Evolutionary conservation across 2,329 filamentous ascomycete genomes (phyloP).

Genomic region (Apiospora phragmitis): DNA sequence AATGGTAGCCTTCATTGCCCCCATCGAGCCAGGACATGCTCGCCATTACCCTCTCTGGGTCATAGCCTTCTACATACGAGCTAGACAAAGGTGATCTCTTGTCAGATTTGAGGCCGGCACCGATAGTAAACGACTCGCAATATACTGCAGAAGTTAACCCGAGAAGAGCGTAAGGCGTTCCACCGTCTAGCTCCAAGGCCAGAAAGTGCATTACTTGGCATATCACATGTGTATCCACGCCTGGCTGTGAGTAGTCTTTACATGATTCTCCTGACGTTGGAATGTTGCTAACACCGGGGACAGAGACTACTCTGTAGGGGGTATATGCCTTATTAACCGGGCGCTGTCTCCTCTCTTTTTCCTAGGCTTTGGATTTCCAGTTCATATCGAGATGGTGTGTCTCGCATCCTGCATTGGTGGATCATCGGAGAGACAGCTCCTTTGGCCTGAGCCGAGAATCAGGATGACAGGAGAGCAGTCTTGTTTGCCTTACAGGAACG

Average conservation of each 20-base stretch:
- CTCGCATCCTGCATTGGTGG: too few species aligned
- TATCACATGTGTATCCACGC: too few species aligned
- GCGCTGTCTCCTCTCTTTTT: background rate
- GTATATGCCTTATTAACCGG: background rate
- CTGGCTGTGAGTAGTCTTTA: background rate
- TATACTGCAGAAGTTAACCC: background rate
- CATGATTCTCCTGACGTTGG: background rate
- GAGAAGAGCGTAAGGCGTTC: background rate
- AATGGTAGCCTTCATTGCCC: background rate
- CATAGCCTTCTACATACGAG: background rate
- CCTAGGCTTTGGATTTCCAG: background rate
- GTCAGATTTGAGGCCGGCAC: background rate
- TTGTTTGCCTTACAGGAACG: too few species aligned
- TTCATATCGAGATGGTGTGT: background rate
- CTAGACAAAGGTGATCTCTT: background rate
- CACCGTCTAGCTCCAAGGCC: background rate
- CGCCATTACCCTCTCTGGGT: background rate
- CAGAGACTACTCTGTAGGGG: background rate
- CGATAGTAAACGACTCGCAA: background rate
- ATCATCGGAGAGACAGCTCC: too few species aligned
- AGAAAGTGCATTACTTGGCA: background rate
- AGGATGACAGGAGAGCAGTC: background rate
- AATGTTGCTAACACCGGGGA: background rate
- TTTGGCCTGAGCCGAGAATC: background rate
- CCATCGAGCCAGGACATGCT: background rate